phyloP scores from a whole-genome alignment of 225 moss, liverwort and hornwort species.

The Sphagnum tenellum region DNA sequence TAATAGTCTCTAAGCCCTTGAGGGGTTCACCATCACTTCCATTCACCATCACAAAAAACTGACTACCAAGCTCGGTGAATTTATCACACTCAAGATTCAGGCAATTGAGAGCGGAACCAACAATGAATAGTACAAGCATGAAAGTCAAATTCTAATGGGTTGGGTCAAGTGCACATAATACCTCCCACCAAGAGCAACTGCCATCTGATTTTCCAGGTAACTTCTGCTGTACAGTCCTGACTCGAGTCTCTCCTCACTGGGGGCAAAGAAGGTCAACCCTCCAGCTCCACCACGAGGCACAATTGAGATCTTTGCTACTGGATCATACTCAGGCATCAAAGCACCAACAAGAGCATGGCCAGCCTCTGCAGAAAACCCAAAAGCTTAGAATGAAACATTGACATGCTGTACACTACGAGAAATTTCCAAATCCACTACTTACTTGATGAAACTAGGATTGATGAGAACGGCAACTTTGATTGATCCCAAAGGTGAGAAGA shows the following conservation, averaged over 20 bases:
- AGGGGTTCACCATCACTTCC: too few species aligned
- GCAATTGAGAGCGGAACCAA: neutral
- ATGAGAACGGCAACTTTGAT: too few species aligned
- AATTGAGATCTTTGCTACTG: constrained; percentile 75
- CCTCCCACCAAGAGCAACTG: constrained; percentile 79
- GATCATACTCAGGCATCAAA: constrained; percentile 74
- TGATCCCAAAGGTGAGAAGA: neutral
- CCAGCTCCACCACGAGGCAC: constrained; percentile 76
- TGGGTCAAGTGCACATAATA: constrained; percentile 1
- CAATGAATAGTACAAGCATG: neutral
- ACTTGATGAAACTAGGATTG: too few species aligned
- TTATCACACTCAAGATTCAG: too few species aligned
- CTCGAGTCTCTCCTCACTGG: constrained; percentile 74
- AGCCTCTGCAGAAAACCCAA: constrained; percentile 37
- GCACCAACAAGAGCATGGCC: constrained; percentile 74
- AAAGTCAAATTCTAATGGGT: neutral
- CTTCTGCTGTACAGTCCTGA: constrained; percentile 70
- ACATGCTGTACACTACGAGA: too few species aligned
- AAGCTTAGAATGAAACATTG: too few species aligned
- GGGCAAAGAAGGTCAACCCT: constrained; percentile 80
- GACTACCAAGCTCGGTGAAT: too few species aligned
- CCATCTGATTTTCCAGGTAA: constrained; percentile 78
- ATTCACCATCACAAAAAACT: too few species aligned
- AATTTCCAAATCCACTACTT: too few species aligned
- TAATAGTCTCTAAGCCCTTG: too few species aligned